Evolutionary conservation across 441 rosid genomes (phyloP).

Genomic region (Adansonia gregorii): DNA sequence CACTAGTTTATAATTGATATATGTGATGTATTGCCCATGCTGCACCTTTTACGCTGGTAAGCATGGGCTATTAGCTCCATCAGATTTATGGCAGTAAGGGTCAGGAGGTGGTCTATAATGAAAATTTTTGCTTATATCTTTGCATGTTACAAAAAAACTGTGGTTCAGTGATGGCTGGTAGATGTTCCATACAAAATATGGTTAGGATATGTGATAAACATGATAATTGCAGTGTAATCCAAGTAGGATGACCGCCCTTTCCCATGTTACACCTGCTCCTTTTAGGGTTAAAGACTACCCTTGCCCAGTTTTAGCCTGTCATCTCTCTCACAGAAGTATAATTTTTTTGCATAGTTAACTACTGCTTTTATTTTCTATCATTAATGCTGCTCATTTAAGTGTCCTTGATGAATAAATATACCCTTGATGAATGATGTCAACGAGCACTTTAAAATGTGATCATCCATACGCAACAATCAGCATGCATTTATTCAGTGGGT

Average conservation of each 20-base stretch:
- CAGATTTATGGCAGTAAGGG: not conserved
- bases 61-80: not conserved
- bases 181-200: not conserved
- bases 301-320: not conserved
- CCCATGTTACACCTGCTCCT: not conserved
- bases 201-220: constrained; percentile 12
- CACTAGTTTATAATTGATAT: not conserved
- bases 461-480: not conserved
- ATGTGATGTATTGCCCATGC: not conserved
- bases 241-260: not conserved
- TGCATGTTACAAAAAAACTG: not conserved
- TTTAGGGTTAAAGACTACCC: not conserved
- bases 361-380: not conserved
- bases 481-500: not conserved
- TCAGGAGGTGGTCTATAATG: not conserved
- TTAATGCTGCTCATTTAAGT: not conserved
- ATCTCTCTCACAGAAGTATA: constrained; percentile 1
- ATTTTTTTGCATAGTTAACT: not conserved
- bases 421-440: not conserved
- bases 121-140: not conserved
- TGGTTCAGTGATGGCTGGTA: not conserved
- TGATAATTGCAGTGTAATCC: constrained; percentile 1
- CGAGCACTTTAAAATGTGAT: not conserved
- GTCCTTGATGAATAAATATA: constrained; percentile 11
- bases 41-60: not conserved